These are phyloP conservation scores for Alternaria metachromatica DNA, from an alignment of 2,329 filamentous ascomycete species.

Conservation along the genomic window DNA sequence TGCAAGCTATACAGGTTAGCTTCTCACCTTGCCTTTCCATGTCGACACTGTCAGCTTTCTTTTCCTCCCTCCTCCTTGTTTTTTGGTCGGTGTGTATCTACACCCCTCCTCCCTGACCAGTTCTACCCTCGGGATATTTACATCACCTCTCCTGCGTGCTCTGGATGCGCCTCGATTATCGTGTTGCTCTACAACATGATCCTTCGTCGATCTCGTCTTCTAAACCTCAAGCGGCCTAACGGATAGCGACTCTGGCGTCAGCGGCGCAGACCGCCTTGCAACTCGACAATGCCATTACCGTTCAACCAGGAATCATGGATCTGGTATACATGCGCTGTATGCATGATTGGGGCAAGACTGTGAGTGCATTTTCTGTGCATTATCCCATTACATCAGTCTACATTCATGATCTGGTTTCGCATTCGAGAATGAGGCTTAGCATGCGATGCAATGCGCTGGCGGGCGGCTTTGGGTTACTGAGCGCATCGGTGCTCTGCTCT, in stretches of 20 bases:
- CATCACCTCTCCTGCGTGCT: background rate
- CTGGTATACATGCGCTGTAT: slow-evolving; percentile 53
- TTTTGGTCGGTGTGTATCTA: background rate
- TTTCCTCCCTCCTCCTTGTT: background rate
- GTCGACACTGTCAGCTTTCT: slow-evolving; percentile 4
- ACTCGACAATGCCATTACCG: slow-evolving; percentile 22
- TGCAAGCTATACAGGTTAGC: slow-evolving; percentile 11
- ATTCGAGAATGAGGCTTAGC: slow-evolving; percentile 1
- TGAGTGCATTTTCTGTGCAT: slow-evolving; percentile 31
- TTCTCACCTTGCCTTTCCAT: background rate
- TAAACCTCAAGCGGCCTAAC: slow-evolving; percentile 20
- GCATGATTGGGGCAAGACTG: slow-evolving; percentile 52
- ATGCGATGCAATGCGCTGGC: background rate
- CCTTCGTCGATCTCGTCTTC: slow-evolving; percentile 18
- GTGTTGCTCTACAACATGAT: slow-evolving; percentile 25
- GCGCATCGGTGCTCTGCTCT: background rate
- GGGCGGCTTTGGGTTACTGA: background rate
- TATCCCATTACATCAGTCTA: background rate
- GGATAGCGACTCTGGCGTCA: slow-evolving; percentile 10
- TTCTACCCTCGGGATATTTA: background rate
- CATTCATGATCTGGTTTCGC: background rate
- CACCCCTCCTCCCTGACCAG: background rate
- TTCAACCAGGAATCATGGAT: slow-evolving; percentile 56
- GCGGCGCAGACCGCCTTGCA: slow-evolving; percentile 4
- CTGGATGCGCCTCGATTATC: slow-evolving; percentile 3